Evolutionary conservation across 768 basidiomycete species (phyloP).

Genomic region (Mycena crocata): DNA sequence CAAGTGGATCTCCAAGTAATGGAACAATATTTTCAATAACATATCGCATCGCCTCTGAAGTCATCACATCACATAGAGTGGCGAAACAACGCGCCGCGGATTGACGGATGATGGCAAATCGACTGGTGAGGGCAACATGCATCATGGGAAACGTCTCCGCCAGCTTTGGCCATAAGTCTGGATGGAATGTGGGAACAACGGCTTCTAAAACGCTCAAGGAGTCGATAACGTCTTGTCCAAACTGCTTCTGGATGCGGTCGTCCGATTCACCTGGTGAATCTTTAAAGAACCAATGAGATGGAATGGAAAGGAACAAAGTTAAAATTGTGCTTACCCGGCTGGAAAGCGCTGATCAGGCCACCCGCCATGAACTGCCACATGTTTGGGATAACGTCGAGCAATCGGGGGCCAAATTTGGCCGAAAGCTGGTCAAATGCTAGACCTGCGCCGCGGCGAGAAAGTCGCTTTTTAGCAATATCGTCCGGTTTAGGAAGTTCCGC

Average conservation of each 20-base stretch:
- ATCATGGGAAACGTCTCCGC: slow-evolving; percentile 81
- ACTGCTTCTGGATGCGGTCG: slow-evolving; percentile 72
- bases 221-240: slow-evolving; percentile 93
- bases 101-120: slow-evolving; percentile 91
- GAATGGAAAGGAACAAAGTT: background rate
- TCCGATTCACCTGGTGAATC: slow-evolving; percentile 72
- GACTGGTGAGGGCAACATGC: slow-evolving; percentile 81
- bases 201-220: slow-evolving; percentile 91
- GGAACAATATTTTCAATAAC: slow-evolving; percentile 91
- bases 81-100: slow-evolving; percentile 90
- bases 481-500: slow-evolving; percentile 56
- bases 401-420: slow-evolving; percentile 72
- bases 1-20: slow-evolving; percentile 80
- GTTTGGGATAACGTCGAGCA: slow-evolving; percentile 87
- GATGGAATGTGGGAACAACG: slow-evolving; percentile 79
- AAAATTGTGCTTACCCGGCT: slow-evolving; percentile 62
- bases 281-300: slow-evolving; percentile 40
- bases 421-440: slow-evolving; percentile 87
- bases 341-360: slow-evolving; percentile 76
- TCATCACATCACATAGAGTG: slow-evolving; percentile 88
- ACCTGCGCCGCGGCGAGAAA: slow-evolving; percentile 88
- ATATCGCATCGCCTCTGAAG: slow-evolving; percentile 85
- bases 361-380: slow-evolving; percentile 96
- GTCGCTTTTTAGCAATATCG: slow-evolving; percentile 70
- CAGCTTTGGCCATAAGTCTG: slow-evolving; percentile 76